Evolutionary conservation across 768 basidiomycete species (phyloP).

Genomic region (Russula virescens): DNA sequence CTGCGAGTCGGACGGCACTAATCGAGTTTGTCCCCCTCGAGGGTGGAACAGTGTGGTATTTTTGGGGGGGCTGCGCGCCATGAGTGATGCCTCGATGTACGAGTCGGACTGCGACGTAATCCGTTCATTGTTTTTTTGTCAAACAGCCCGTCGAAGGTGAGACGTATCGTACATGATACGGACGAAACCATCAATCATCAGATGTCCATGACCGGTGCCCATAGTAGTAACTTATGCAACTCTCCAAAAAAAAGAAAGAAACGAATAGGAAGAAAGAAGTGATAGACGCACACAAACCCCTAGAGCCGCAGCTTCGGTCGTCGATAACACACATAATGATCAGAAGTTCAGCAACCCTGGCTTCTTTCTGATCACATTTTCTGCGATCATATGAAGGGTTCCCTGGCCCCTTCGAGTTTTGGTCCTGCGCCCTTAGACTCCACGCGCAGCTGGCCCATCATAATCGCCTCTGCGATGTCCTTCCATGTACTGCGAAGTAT

Average conservation of each 20-base stretch:
- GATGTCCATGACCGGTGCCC: slow-evolving; percentile 11
- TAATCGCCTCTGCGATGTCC: slow-evolving; percentile 9
- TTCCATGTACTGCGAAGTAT: slow-evolving; percentile 7
- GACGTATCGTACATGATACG: slow-evolving; percentile 13
- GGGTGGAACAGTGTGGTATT: not conserved
- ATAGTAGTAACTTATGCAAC: not conserved
- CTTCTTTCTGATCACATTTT: not conserved
- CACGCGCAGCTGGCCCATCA: not conserved
- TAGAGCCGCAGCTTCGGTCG: not conserved
- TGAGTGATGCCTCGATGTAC: not conserved
- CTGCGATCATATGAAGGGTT: not conserved
- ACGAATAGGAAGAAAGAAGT: not conserved
- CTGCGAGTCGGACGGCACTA: not conserved
- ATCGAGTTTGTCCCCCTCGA: not conserved
- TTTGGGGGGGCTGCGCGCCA: not conserved
- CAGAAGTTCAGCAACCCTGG: not conserved
- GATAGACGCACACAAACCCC: not conserved
- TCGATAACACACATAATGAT: not conserved
- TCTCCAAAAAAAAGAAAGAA: not conserved
- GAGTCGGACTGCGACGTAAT: not conserved
- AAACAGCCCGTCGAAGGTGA: not conserved
- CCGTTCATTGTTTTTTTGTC: not conserved
- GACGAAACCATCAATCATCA: slow-evolving; percentile 3
- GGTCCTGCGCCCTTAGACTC: not conserved
- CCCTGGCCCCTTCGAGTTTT: too few species aligned